Conservation (phyloP, 192 early-diverging fungal species). For the Entomortierella lignicola region DNA sequence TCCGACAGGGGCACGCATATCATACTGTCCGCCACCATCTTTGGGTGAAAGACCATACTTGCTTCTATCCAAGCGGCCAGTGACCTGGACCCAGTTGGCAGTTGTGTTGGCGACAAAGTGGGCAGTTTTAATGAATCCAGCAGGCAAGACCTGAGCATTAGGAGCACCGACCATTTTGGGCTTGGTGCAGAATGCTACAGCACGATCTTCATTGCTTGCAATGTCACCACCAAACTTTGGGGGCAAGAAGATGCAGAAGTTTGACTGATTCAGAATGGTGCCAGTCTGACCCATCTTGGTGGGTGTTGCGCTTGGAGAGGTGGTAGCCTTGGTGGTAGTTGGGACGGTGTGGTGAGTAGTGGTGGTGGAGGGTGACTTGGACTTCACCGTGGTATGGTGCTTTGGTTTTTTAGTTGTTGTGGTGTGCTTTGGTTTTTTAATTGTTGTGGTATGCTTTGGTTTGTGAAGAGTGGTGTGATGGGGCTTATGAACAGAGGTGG, state of each 20-base stretch:
- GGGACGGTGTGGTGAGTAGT: neutral
- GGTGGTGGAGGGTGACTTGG: neutral
- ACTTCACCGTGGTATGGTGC: neutral
- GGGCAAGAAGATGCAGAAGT: constrained; percentile 47
- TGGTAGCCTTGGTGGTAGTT: constrained; percentile 10
- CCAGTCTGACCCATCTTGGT: constrained; percentile 24
- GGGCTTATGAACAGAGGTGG: neutral
- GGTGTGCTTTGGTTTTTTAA: no score
- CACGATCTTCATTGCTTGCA: constrained; percentile 25
- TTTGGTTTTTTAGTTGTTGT: no score
- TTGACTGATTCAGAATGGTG: constrained; percentile 13
- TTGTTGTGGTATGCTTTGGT: no score
- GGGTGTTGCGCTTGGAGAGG: constrained; percentile 3
- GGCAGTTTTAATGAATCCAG: constrained; percentile 56
- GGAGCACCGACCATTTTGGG: constrained; percentile 37
- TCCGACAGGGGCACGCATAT: constrained; percentile 55
- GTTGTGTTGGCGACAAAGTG: constrained; percentile 42
- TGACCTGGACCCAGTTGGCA: constrained; percentile 59
- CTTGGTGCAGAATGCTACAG: constrained; percentile 47
- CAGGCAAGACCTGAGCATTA: constrained; percentile 40
- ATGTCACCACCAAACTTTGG: constrained; percentile 22
- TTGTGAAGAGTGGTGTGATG: no score
- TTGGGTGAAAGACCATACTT: constrained; percentile 43
- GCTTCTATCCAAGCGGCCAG: constrained; percentile 58
- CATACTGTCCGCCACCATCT: constrained; percentile 66